These are phyloP conservation scores for Capsicum baccatum DNA, from an alignment of 257 asterid species.

Conservation along the genomic window DNA sequence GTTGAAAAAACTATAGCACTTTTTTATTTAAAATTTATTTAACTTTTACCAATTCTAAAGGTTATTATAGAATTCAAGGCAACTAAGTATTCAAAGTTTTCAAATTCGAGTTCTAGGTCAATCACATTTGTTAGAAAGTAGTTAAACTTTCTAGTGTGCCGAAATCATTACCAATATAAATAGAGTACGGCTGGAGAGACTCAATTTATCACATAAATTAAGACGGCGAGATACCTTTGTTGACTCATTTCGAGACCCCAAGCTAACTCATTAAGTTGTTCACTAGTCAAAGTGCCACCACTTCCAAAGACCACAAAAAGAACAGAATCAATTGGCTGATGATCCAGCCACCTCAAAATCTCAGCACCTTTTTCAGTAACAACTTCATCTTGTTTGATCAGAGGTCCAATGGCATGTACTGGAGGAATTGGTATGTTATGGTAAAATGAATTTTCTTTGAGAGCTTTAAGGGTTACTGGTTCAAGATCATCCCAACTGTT, in stretches of 20 bases:
- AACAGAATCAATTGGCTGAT: conserved; percentile 52
- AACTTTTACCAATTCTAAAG: too few relatives aligned
- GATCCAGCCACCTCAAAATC: conserved; percentile 47
- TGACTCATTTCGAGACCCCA: conserved; percentile 50
- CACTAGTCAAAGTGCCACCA: conserved; percentile 49
- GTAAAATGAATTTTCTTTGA: conserved; percentile 41
- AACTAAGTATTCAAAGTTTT: too few relatives aligned
- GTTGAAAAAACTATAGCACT: too few relatives aligned
- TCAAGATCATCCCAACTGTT: conserved; percentile 57
- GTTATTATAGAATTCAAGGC: too few relatives aligned
- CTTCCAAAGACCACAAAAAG: conserved; percentile 50
- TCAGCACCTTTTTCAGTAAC: conserved; percentile 10
- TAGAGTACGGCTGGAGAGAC: too few relatives aligned
- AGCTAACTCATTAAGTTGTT: conserved; percentile 50
- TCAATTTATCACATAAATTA: too few relatives aligned
- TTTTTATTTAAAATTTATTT: too few relatives aligned
- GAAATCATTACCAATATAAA: too few relatives aligned
- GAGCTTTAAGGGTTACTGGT: conserved; percentile 36
- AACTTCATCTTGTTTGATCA: conserved; percentile 37
- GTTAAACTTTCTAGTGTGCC: too few relatives aligned
- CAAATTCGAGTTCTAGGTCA: too few relatives aligned
- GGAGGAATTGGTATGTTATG: conserved; percentile 38
- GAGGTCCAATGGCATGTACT: conserved; percentile 49
- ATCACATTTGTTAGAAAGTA: too few relatives aligned
- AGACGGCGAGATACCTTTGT: conserved; percentile 30